Evolutionary conservation across 2,329 filamentous ascomycete species (phyloP).

Genomic region (Neopestalotiopsis clavispora): DNA sequence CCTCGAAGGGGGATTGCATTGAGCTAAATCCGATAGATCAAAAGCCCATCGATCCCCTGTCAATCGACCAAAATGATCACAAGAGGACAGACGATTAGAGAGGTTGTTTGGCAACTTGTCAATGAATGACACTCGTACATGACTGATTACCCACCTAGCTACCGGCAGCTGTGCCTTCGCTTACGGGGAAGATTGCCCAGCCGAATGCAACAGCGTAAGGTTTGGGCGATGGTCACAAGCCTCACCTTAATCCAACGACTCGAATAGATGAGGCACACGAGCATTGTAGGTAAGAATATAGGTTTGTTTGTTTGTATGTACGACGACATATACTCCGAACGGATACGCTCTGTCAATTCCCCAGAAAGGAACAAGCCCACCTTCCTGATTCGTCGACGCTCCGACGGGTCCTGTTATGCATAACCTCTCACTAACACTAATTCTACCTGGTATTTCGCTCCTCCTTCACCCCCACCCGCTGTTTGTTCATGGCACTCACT

Average conservation of each 20-base stretch:
- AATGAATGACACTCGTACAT: not conserved
- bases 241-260: constrained; percentile 18
- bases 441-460: not conserved
- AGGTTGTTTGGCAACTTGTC: too few relatives aligned
- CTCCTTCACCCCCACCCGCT: not conserved
- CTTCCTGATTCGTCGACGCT: constrained; percentile 10
- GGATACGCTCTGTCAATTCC: not conserved
- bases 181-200: constrained; percentile 4
- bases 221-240: constrained; percentile 6
- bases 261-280: not conserved
- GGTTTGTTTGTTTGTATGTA: too few relatives aligned
- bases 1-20: too few relatives aligned
- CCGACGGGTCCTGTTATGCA: constrained; percentile 6
- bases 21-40: too few relatives aligned
- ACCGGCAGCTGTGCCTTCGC: constrained; percentile 3
- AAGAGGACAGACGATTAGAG: too few relatives aligned
- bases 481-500: not conserved
- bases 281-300: not conserved
- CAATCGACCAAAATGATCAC: too few relatives aligned
- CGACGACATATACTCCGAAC: too few relatives aligned
- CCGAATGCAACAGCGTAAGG: constrained; percentile 4
- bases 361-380: constrained; percentile 5
- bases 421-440: not conserved
- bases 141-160: not conserved
- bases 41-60: too few relatives aligned